A percentile compares a stretch with the other conserved stretches of the same genome.
Evolutionary conservation across 805 yeast species (phyloP).

Genomic region (Tetrapisispora nanseiensis): DNA sequence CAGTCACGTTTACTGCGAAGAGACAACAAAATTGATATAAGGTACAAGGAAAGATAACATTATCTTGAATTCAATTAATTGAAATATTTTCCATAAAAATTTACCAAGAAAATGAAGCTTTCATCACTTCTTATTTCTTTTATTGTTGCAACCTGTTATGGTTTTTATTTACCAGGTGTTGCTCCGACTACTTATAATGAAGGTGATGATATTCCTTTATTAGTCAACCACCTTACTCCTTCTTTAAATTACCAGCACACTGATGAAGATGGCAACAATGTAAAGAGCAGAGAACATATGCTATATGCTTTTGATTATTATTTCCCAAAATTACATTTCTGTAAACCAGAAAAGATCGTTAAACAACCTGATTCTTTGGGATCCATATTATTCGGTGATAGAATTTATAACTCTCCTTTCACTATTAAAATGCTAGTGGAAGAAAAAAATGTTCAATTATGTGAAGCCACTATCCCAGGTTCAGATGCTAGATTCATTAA

Average conservation of each 20-base stretch:
- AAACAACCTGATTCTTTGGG: conserved; percentile 88
- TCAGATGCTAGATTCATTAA: conserved; percentile 68
- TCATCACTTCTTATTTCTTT: neutral
- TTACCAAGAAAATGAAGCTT: neutral
- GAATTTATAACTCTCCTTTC: conserved; percentile 89
- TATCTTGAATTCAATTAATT: neutral
- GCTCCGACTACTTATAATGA: conserved; percentile 83
- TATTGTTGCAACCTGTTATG: conserved; percentile 22
- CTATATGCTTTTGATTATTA: conserved; percentile 77
- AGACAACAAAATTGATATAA: neutral
- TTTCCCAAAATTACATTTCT: conserved; percentile 73
- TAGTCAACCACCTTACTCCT: conserved; percentile 88
- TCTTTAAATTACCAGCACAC: conserved; percentile 38
- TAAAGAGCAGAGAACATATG: conserved; percentile 38
- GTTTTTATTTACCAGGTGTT: conserved; percentile 89
- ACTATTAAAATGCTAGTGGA: conserved; percentile 68
- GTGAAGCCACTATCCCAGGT: conserved; percentile 48
- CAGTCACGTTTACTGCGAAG: too few relatives aligned
- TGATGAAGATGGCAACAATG: conserved; percentile 32
- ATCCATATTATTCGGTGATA: conserved; percentile 87
- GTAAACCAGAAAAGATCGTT: conserved; percentile 45
- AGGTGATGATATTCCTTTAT: conserved; percentile 63
- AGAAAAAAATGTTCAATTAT: conserved; percentile 56
- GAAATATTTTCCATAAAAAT: neutral
- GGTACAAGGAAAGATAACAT: neutral